Base-by-base conservation (phyloP, 2,329 filamentous ascomycete genomes). In the Xylaria sp. region DNA sequence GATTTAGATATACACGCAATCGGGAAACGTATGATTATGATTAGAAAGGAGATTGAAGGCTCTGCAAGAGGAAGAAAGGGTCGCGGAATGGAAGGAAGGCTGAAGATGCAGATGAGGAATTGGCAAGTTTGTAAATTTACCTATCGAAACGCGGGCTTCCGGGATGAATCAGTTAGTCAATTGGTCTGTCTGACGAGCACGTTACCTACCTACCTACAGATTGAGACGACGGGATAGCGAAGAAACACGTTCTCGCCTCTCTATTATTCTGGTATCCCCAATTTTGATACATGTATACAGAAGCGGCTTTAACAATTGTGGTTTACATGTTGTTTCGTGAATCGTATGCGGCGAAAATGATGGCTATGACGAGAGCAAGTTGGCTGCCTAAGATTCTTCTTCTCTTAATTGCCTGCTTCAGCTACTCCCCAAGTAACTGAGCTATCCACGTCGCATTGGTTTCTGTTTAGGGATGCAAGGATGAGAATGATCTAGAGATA, bases 1-100 rank as follows among this genome's bases (percentile, higher is more conserved):
- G 31, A 14, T 31, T 47, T 64, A 66, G 58, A 64, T 57, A 33
- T 54, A 46, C 40, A 59, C 40, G 56, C 47, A 53, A 59, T 17
- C 19, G 54, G 64, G 42, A 51, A 51, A 61, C 46, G 61, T 57
- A 62, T 17, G 60, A 45, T 42, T 15, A 9, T 4, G 25, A 21
- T 21, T 57, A 54, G 61, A 61, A 59, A 59, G 46, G 47, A 63
- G 37, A 60, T 31, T 31, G 5, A 9, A 31, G 28, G 28, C 4
- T 31, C 9, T 31, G 28, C 28, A 31, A 9, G 28, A 9, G 28
- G 28, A 9, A 5, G 4, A 57, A 46, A 47, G 60, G 40, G n/a
- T n/a, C n/a, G n/a, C n/a, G n/a, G 33, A 35, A 25, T 19, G 5
- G 31, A 12, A 38, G 14, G 21, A 5, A 19, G 21, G 33, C 23